Evolutionary conservation across 1,139 yeast genomes (phyloP).

Genomic region (Suhomyces bolitotheri): DNA sequence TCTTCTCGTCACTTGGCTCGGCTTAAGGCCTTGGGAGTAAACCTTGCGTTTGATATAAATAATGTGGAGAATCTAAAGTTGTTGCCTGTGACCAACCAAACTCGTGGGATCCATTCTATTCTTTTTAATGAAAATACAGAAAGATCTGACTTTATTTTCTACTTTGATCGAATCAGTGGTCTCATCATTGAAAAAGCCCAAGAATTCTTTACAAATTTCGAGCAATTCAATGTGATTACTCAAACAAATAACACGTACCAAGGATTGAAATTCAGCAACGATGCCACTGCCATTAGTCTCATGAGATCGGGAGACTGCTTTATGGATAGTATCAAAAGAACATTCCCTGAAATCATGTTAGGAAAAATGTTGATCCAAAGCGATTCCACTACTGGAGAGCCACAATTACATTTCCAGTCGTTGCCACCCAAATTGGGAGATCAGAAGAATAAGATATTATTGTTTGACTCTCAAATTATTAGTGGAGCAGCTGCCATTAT

Average conservation of each 20-base stretch:
- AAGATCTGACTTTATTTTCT: slow-evolving; percentile 79
- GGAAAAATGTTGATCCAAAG: slow-evolving; percentile 89
- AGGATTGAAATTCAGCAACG: slow-evolving; percentile 47
- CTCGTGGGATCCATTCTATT: slow-evolving; percentile 70
- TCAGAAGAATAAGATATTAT: slow-evolving; percentile 50
- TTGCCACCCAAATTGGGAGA: slow-evolving; percentile 47
- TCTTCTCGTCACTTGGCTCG: slow-evolving; percentile 65
- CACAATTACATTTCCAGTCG: slow-evolving; percentile 78
- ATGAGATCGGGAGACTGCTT: slow-evolving; percentile 94
- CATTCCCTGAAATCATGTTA: slow-evolving; percentile 73
- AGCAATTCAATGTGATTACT: slow-evolving; percentile 20
- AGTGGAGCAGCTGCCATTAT: slow-evolving; percentile 94
- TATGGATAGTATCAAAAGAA: slow-evolving; percentile 69
- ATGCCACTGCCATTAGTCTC: slow-evolving; percentile 71
- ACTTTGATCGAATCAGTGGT: slow-evolving; percentile 77
- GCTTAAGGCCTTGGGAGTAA: slow-evolving; percentile 54
- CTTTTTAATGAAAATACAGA: slow-evolving; percentile 55
- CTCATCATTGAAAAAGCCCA: slow-evolving; percentile 68
- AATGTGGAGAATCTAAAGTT: slow-evolving; percentile 32
- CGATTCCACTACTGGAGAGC: slow-evolving; percentile 88
- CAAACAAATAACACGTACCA: slow-evolving; percentile 33
- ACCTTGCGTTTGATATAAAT: slow-evolving; percentile 33
- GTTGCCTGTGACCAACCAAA: slow-evolving; percentile 65
- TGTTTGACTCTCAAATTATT: slow-evolving; percentile 84
- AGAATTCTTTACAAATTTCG: slow-evolving; percentile 41